Evolutionary conservation across 768 basidiomycete species (phyloP).

Genomic region (Suillus sp.): DNA sequence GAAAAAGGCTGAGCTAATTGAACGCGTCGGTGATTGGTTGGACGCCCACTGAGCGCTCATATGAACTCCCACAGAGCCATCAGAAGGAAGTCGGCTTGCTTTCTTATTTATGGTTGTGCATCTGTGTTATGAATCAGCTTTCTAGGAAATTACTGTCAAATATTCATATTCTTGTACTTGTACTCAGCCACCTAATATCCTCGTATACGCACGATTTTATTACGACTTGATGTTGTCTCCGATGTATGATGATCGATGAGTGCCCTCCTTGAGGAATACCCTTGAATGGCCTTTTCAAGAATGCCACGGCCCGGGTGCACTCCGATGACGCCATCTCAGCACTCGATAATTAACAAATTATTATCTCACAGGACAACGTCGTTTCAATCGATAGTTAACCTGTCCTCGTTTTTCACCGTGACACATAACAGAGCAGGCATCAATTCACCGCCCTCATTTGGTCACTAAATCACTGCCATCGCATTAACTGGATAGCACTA

Average conservation of each 20-base stretch:
- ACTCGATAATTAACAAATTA: constrained; percentile 4
- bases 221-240: background rate
- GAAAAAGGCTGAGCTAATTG: constrained; percentile 71
- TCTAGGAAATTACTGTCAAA: background rate
- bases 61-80: background rate
- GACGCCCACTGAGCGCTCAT: constrained; percentile 32
- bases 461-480: background rate
- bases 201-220: background rate
- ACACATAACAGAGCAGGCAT: background rate
- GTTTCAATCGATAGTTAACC: background rate
- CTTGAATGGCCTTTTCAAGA: background rate
- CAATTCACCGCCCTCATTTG: background rate
- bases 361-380: background rate
- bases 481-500: constrained; percentile 14
- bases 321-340: background rate
- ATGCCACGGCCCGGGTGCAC: background rate
- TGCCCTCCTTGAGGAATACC: background rate
- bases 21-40: constrained; percentile 67
- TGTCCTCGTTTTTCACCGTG: background rate
- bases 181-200: background rate
- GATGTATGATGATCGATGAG: background rate
- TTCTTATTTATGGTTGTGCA: background rate
- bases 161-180: background rate
- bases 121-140: constrained; percentile 5
- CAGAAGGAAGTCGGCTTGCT: background rate